phyloP scores from a whole-genome alignment of 2,329 filamentous ascomycete species.

The Fusarium sp. region DNA sequence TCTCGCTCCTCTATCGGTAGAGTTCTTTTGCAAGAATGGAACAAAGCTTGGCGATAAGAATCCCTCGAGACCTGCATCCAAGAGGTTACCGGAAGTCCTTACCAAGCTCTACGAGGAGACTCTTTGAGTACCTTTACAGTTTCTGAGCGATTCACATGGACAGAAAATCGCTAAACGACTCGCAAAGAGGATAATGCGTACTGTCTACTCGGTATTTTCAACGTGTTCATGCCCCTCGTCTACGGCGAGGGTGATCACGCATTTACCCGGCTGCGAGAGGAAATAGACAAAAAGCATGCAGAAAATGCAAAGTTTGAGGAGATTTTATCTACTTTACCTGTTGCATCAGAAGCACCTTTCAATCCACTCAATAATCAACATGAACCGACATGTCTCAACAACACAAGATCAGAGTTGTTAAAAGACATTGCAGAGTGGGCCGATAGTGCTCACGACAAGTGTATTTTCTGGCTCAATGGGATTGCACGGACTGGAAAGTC shows the following conservation, averaged over 20 bases:
- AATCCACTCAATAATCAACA: not conserved
- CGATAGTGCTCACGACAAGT: not conserved
- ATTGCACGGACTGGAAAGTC: not conserved
- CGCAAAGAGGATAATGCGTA: slow-evolving; percentile 44
- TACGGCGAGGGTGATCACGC: slow-evolving; percentile 44
- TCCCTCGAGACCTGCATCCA: not conserved
- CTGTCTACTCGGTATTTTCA: slow-evolving; percentile 46
- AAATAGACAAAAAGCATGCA: slow-evolving; percentile 2
- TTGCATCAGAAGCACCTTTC: not conserved
- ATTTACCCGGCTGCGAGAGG: slow-evolving; percentile 42
- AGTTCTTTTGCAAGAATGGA: slow-evolving; percentile 9
- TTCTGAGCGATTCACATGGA: slow-evolving; percentile 45
- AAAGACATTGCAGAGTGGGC: not conserved
- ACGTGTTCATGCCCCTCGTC: slow-evolving; percentile 42
- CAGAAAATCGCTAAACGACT: slow-evolving; percentile 37
- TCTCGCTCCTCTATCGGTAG: slow-evolving; percentile 18
- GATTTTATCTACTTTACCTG: not conserved
- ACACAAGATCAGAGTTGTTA: not conserved
- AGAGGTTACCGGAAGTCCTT: not conserved
- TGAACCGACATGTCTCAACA: not conserved
- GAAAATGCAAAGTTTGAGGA: not conserved
- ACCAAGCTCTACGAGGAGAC: not conserved
- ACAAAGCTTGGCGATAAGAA: slow-evolving; percentile 2
- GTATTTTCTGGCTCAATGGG: not conserved
- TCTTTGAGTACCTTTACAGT: not conserved